phyloP scores from a whole-genome alignment of 1,284 basidiomycete species.

The Moesziomyces antarcticus region DNA sequence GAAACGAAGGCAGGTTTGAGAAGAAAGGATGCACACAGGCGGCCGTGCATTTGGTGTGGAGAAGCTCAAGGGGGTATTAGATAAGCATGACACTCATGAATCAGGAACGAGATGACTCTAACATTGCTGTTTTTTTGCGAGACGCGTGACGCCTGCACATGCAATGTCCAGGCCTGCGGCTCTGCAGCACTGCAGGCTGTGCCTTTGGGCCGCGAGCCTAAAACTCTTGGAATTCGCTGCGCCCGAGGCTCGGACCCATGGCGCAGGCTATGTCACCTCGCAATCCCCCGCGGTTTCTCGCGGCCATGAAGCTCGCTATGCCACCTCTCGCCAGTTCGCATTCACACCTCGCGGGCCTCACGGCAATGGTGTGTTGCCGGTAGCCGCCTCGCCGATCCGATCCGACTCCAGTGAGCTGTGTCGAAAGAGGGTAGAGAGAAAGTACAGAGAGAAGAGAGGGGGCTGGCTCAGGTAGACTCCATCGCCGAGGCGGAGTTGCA shows the following conservation, averaged over 20 bases:
- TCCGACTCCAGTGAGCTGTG: too few species aligned
- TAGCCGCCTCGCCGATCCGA: not conserved
- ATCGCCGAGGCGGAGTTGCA: conserved; percentile 42
- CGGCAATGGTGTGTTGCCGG: not conserved
- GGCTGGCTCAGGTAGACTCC: conserved; percentile 29
- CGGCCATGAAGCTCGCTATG: not conserved
- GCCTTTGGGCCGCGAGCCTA: too few species aligned
- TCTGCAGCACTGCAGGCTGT: too few species aligned
- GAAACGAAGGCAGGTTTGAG: not conserved
- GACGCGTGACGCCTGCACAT: too few species aligned
- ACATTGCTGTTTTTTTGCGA: too few species aligned
- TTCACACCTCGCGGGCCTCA: not conserved
- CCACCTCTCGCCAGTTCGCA: too few species aligned
- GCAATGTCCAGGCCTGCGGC: too few species aligned
- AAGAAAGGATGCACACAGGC: not conserved
- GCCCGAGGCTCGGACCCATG: not conserved
- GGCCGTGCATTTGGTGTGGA: not conserved
- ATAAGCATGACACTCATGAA: not conserved
- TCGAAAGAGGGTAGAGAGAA: too few species aligned
- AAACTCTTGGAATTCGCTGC: too few species aligned
- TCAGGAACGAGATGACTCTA: too few species aligned
- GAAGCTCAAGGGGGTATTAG: not conserved
- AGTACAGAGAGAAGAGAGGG: too few species aligned
- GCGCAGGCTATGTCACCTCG: not conserved
- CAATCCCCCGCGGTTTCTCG: not conserved